Conservation (phyloP, 148 eudicot genomes). For the Chenopodium berlandieri region DNA sequence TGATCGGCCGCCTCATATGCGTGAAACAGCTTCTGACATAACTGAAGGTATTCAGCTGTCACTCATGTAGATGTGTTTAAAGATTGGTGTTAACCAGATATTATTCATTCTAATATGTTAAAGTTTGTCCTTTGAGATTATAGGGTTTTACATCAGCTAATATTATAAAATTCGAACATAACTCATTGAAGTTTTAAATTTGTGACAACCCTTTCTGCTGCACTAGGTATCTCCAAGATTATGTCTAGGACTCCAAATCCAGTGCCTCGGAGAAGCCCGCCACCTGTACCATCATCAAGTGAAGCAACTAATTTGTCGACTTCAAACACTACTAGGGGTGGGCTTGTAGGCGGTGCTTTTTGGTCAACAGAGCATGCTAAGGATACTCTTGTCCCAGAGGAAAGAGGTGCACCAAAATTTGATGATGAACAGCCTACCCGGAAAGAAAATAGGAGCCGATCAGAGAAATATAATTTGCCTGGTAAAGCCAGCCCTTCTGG, state of each 20-base stretch:
- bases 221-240: slow-evolving; percentile 52
- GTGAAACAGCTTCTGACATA: slow-evolving; percentile 36
- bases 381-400: slow-evolving; percentile 46
- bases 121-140: not conserved
- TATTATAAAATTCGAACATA: not conserved
- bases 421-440: slow-evolving; percentile 44
- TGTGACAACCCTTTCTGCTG: slow-evolving; percentile 9
- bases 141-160: not conserved
- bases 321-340: slow-evolving; percentile 34
- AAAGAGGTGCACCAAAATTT: slow-evolving; percentile 44
- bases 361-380: slow-evolving; percentile 86
- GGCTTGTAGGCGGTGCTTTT: slow-evolving; percentile 67
- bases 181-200: not conserved
- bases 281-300: slow-evolving; percentile 64
- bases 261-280: slow-evolving; percentile 83
- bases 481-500: slow-evolving; percentile 35
- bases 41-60: slow-evolving; percentile 49
- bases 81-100: not conserved
- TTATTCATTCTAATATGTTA: not conserved
- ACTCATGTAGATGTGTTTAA: not conserved
- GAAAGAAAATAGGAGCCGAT: slow-evolving; percentile 39
- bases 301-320: slow-evolving; percentile 54
- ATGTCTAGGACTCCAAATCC: slow-evolving; percentile 43
- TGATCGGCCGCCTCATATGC: slow-evolving; percentile 79
- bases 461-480: slow-evolving; percentile 28